Evolutionary conservation across 2,329 filamentous ascomycete species (phyloP).

Genomic region (Curvularia spicifera): DNA sequence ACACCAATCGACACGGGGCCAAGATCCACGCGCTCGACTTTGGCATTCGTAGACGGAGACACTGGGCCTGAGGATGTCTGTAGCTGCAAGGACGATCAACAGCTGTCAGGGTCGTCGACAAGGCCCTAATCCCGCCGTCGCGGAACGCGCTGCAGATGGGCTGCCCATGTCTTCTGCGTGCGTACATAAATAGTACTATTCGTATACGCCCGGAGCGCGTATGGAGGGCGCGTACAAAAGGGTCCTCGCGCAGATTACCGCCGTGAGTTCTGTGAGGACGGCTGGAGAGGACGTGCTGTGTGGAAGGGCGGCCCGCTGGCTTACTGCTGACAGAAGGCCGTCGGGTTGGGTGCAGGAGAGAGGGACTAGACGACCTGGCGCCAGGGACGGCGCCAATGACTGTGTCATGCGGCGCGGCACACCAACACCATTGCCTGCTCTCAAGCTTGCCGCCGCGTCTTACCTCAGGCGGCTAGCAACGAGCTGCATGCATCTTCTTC

Average conservation of each 20-base stretch:
- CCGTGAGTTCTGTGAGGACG: neutral
- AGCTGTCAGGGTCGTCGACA: neutral
- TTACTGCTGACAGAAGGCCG: conserved; percentile 11
- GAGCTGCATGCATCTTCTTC: conserved; percentile 4
- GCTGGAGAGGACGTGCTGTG: neutral
- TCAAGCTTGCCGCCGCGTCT: conserved; percentile 11
- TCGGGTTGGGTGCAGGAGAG: neutral
- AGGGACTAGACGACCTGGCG: conserved; percentile 17
- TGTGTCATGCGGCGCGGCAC: conserved; percentile 29
- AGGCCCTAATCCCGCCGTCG: neutral
- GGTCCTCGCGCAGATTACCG: neutral
- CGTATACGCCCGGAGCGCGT: neutral
- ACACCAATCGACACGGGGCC: conserved; percentile 37
- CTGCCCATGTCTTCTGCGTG: neutral
- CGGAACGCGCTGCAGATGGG: neutral
- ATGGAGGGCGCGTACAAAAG: neutral
- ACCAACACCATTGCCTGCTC: conserved; percentile 18
- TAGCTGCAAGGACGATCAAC: too few species aligned
- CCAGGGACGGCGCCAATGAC: conserved; percentile 34
- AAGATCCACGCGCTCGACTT: conserved; percentile 24
- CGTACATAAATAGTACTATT: neutral
- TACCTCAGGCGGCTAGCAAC: conserved; percentile 11
- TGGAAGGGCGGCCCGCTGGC: conserved; percentile 13
- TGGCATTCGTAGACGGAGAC: conserved; percentile 15
- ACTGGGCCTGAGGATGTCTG: conserved; percentile 2